A percentile compares a stretch with the other conserved stretches of the same genome.
Evolutionary conservation across 2,329 filamentous ascomycete genomes (phyloP).

Genomic region (Paracorniculantispora psalliotae): DNA sequence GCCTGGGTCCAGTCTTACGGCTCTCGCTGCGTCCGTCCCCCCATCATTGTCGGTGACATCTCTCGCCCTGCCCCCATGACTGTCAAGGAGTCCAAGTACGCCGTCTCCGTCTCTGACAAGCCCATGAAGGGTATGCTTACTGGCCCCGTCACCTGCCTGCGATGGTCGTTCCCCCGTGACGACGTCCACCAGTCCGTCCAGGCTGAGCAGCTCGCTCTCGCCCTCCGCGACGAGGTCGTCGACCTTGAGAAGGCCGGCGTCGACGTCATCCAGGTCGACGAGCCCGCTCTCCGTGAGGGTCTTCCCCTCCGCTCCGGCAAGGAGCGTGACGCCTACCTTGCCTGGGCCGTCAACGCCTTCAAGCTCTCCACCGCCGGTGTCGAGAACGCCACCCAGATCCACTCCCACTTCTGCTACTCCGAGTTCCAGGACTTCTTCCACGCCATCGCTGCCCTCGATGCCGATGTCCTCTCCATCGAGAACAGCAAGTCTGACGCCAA

Average conservation of each 20-base stretch:
- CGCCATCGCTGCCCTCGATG: slow-evolving; percentile 95
- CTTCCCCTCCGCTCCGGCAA: slow-evolving; percentile 89
- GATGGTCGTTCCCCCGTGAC: slow-evolving; percentile 99
- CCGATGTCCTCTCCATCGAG: slow-evolving; percentile 97
- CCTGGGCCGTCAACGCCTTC: slow-evolving; percentile 98
- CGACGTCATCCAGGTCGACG: slow-evolving; percentile 97
- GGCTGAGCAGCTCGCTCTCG: slow-evolving; percentile 96
- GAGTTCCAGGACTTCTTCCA: slow-evolving; percentile 99
- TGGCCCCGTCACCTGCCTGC: slow-evolving; percentile 95
- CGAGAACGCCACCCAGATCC: slow-evolving; percentile 94
- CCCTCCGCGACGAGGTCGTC: slow-evolving; percentile 95
- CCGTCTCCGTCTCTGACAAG: slow-evolving; percentile 92
- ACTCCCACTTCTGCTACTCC: slow-evolving; percentile 99
- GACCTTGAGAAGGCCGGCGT: slow-evolving; percentile 96
- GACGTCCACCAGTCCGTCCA: slow-evolving; percentile 99
- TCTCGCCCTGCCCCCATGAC: slow-evolving; percentile 97
- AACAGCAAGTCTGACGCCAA: slow-evolving; percentile 99
- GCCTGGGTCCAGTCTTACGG: slow-evolving; percentile 99
- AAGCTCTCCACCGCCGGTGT: slow-evolving; percentile 91
- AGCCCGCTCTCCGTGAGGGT: slow-evolving; percentile 98
- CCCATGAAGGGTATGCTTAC: slow-evolving; percentile 99
- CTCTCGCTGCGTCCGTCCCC: slow-evolving; percentile 95
- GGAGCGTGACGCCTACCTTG: slow-evolving; percentile 94
- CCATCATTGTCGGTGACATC: slow-evolving; percentile 98
- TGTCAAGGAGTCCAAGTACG: slow-evolving; percentile 99